A percentile compares a stretch with the other conserved stretches of the same genome.
Conservation (phyloP, 257 asterid species). For the Solanum neorickii region DNA sequence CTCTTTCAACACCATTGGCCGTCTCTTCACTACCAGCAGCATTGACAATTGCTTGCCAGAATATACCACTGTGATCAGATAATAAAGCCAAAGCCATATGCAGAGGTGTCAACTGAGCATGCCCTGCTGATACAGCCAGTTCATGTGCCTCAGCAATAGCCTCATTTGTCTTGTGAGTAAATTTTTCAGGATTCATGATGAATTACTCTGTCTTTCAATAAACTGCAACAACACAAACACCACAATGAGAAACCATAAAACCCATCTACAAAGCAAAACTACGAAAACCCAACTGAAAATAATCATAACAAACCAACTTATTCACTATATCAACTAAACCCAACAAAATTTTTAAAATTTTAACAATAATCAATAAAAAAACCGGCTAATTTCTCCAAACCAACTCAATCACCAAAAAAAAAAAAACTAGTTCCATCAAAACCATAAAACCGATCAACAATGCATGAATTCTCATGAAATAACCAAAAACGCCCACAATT, state of each 20-base stretch:
- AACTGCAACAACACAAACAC: neutral
- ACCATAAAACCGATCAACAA: neutral
- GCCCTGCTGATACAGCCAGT: slow-evolving; percentile 46
- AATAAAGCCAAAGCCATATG: slow-evolving; percentile 46
- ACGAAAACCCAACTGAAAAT: neutral
- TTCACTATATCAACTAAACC: neutral
- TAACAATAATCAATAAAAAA: neutral
- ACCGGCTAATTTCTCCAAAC: neutral
- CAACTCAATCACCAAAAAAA: neutral
- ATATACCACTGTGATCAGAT: slow-evolving; percentile 39
- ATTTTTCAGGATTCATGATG: slow-evolving; percentile 62
- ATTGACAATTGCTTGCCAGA: slow-evolving; percentile 45
- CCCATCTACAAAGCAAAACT: neutral
- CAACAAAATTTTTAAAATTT: neutral
- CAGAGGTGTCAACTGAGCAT: slow-evolving; percentile 63
- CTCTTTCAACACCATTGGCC: slow-evolving; percentile 34
- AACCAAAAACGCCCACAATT: neutral
- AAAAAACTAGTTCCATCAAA: neutral
- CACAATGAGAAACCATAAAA: neutral
- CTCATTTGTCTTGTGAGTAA: slow-evolving; percentile 68
- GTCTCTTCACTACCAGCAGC: slow-evolving; percentile 46
- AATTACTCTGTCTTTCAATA: neutral
- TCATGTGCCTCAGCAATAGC: slow-evolving; percentile 54
- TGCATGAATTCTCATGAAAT: neutral
- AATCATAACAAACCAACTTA: neutral